Percentiles rank a stretch among this genome's conserved stretches.
phyloP scores from a whole-genome alignment of 2,329 filamentous ascomycete species.

The Sclerotinia nivalis region DNA sequence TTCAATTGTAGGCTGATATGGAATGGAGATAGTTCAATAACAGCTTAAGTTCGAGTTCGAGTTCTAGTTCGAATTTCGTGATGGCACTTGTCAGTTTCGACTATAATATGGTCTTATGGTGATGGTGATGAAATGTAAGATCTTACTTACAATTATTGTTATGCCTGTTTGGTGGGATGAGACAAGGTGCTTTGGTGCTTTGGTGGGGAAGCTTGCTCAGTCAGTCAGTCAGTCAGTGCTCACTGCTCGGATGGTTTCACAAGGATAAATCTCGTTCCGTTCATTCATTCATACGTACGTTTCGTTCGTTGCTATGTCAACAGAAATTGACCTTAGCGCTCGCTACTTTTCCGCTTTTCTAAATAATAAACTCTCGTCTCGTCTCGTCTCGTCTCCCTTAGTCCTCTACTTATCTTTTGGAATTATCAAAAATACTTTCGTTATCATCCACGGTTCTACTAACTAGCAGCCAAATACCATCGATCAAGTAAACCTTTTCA shows the following conservation, averaged over 20 bases:
- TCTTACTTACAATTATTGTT: neutral
- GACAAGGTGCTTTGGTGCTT: neutral
- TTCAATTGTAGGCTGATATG: neutral
- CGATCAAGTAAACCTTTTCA: neutral
- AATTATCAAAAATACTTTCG: neutral
- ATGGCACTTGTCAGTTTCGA: neutral
- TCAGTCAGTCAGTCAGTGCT: neutral
- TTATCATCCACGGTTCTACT: slow-evolving; percentile 24
- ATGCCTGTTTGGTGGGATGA: neutral
- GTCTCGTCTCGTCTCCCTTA: neutral
- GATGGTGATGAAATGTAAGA: neutral
- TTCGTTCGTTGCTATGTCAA: slow-evolving; percentile 17
- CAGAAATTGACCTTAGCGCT: slow-evolving; percentile 2
- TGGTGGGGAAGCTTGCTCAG: neutral
- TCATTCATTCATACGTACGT: no score
- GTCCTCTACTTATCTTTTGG: neutral
- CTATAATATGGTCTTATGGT: neutral
- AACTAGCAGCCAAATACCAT: slow-evolving; percentile 24
- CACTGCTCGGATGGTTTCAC: neutral
- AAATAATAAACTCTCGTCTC: slow-evolving; percentile 9
- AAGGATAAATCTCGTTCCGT: no score
- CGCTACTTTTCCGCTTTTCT: slow-evolving; percentile 6
- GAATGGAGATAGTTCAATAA: neutral
- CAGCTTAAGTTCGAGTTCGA: neutral
- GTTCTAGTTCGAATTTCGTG: neutral